phyloP scores from a whole-genome alignment of 2,329 filamentous ascomycete species.

The Botryotinia globosa region DNA sequence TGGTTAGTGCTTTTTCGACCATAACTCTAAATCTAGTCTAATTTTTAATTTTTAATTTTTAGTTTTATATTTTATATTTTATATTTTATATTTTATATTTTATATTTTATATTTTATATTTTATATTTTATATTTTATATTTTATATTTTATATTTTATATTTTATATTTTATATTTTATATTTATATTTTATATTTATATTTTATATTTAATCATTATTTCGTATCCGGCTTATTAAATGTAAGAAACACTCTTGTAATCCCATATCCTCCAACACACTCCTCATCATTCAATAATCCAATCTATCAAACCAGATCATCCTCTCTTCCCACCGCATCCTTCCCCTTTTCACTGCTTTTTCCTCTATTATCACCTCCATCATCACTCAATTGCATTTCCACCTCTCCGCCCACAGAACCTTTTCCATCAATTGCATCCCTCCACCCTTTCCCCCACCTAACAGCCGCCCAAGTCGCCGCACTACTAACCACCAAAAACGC shows the following conservation, averaged over 20 bases:
- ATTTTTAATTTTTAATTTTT: no score
- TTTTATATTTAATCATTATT: no score
- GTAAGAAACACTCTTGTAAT: background rate
- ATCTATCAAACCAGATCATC: background rate
- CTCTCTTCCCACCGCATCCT: background rate
- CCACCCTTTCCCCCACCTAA: constrained; percentile 34
- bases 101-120: no score
- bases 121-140: no score
- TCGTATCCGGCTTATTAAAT: background rate
- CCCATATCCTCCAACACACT: background rate
- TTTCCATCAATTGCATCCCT: constrained; percentile 52
- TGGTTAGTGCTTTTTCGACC: background rate
- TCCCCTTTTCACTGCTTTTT: background rate
- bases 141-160: no score
- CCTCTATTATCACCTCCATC: background rate
- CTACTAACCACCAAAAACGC: constrained; percentile 48
- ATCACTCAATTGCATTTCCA: constrained; percentile 12
- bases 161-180: no score
- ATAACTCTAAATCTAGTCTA: no score
- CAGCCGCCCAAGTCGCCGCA: constrained; percentile 28
- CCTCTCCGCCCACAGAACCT: constrained; percentile 40
- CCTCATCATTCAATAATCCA: background rate
- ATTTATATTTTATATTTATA: no score
- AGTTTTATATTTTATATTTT: no score
- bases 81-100: no score